Evolutionary conservation across 2,329 filamentous ascomycete genomes (phyloP).

Genomic region (Alternaria ethzedia): DNA sequence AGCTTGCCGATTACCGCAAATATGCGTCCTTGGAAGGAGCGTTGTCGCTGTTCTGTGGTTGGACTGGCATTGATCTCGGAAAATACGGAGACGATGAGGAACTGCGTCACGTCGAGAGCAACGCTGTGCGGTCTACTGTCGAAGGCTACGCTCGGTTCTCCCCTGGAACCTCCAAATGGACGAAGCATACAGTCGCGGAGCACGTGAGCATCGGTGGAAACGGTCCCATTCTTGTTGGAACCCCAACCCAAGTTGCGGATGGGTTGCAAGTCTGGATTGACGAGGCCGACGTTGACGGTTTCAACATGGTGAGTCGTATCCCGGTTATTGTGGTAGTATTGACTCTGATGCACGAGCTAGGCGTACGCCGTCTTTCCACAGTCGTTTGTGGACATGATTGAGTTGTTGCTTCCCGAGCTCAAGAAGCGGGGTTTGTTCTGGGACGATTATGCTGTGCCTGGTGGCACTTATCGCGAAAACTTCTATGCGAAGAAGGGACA

Average conservation of each 20-base stretch:
- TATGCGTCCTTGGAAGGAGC: constrained; percentile 72
- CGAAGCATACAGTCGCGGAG: constrained; percentile 71
- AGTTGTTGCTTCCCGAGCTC: constrained; percentile 70
- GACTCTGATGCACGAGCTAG: constrained; percentile 18
- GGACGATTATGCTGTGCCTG: constrained; percentile 60
- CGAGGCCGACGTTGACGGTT: constrained; percentile 75
- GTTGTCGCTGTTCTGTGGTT: constrained; percentile 73
- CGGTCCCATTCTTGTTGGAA: constrained; percentile 69
- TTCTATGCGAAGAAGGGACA: constrained; percentile 61
- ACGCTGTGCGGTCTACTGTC: constrained; percentile 65
- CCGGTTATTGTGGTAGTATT: not conserved
- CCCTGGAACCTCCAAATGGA: constrained; percentile 71
- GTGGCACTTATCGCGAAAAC: constrained; percentile 68
- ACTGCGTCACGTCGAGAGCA: constrained; percentile 65
- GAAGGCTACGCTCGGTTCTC: constrained; percentile 64
- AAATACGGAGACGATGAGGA: constrained; percentile 69
- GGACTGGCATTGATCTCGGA: constrained; percentile 72
- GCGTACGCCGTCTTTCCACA: constrained; percentile 71
- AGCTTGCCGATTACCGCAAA: constrained; percentile 66
- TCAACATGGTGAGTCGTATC: constrained; percentile 67
- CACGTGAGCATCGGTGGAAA: constrained; percentile 73
- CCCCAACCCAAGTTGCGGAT: constrained; percentile 69
- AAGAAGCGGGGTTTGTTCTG: constrained; percentile 64
- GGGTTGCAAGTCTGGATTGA: constrained; percentile 70
- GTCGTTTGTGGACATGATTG: constrained; percentile 71